Base-by-base conservation (phyloP, 495 filamentous ascomycete genomes). In the Thermochaetoides thermophila region DNA sequence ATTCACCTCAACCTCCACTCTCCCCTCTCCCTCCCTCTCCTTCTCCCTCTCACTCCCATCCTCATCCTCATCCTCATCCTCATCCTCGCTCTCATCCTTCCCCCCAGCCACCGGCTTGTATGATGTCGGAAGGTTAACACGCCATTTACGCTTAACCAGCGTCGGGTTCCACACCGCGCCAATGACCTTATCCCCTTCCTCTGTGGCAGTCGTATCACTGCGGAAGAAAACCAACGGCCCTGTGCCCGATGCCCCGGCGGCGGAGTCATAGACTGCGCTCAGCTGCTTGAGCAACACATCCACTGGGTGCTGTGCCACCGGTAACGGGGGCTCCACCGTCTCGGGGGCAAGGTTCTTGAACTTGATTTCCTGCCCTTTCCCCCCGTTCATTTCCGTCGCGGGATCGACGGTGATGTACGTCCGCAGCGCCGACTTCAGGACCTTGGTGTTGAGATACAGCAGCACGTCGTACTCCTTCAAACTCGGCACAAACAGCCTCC, bases 151-250 rank as follows among this genome's bases (percentile, higher is more conserved):
- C 11, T 35, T 38, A 32, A 51, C 49, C 7, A 66, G 56, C 35
- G 64, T 61, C 4, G 84, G 84, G 43, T 80, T 87, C 86, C 86
- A 95, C 32, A 95, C 49, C 1, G 76, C 84, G 3, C 72, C 78
- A 46, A 95, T 73, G 1, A 74, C 54, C 27, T 55, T 48, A 26
- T 73, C 67, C 1, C 64, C 6, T 11, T 24, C 21, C 21, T 6
- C 6, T 24, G 21, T 6, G 6, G 21, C 6, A 24, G 21, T 59
- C 11, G 63, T 49, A 5, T 55, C 59, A 24, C 80, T 72, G 19
- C 75, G 66, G 61, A 93, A 93, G 43, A 93, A 78, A 0, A 91
- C 55, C 20, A 86, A 48, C 16, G 68, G 66, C 17, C 73, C 69
- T 11, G 6, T 11, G 21, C 21, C 21, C 6, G 6, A 6, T 6